Percentiles rank a stretch among this genome's conserved stretches.
Evolutionary conservation across 2,329 filamentous ascomycete species (phyloP).

Genomic region (Parastagonospora avenae): DNA sequence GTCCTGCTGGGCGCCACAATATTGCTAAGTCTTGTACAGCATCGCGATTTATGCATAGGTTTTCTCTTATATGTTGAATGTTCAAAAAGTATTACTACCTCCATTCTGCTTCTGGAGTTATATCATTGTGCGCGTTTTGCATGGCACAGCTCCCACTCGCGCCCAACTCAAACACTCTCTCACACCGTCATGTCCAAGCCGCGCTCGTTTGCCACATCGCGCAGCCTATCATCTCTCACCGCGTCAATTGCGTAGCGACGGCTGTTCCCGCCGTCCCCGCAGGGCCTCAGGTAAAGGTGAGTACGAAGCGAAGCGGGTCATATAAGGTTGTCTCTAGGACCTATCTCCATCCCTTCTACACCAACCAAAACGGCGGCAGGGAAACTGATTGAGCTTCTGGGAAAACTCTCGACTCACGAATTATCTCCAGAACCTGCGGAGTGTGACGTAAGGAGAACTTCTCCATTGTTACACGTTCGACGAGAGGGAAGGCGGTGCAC

Average conservation of each 20-base stretch:
- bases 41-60: background rate
- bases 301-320: background rate
- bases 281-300: background rate
- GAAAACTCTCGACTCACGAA: background rate
- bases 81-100: background rate
- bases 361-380: background rate
- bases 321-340: background rate
- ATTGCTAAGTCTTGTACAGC: background rate
- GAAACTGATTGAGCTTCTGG: background rate
- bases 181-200: background rate
- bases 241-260: background rate
- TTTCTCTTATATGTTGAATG: background rate
- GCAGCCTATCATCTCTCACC: background rate
- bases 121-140: too few relatives aligned
- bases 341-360: background rate
- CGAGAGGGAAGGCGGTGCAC: too few relatives aligned
- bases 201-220: background rate
- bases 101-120: background rate
- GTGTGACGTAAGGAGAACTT: background rate
- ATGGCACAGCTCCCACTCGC: too few relatives aligned
- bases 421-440: background rate
- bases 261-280: background rate
- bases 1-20: background rate
- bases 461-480: background rate
- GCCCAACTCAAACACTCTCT: background rate